phyloP scores from a whole-genome alignment of 2,329 filamentous ascomycete genomes.

The Paraphoma chrysanthemicola region DNA sequence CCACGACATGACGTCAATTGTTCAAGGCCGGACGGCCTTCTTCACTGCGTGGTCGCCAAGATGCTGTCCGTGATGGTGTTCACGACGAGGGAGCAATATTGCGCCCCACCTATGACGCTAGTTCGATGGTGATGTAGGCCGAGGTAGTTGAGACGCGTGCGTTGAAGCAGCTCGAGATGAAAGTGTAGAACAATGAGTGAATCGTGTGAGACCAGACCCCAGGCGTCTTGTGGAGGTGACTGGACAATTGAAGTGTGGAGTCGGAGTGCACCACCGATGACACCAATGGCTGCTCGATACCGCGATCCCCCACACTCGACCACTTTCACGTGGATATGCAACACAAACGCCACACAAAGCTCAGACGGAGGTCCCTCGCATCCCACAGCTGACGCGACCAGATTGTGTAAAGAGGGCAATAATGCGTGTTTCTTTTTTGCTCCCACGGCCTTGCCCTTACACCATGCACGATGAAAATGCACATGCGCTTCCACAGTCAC shows the following conservation, averaged over 20 bases:
- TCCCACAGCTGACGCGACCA: conserved; percentile 24
- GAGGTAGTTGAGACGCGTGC: conserved; percentile 27
- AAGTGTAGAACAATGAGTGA: conserved; percentile 4
- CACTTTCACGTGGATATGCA: conserved; percentile 37
- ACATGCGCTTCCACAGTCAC: conserved; percentile 9
- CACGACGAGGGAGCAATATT: conserved; percentile 19
- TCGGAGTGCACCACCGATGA: conserved; percentile 17
- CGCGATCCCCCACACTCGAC: conserved; percentile 38
- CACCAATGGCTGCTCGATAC: conserved; percentile 19
- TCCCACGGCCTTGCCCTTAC: neutral
- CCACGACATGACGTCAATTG: conserved; percentile 79
- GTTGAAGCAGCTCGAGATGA: conserved; percentile 11
- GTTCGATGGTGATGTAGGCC: conserved; percentile 30
- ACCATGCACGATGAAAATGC: neutral
- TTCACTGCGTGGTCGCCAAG: conserved; percentile 40
- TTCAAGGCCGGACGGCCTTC: conserved; percentile 45
- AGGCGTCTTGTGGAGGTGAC: conserved; percentile 6
- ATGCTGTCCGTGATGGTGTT: conserved; percentile 22
- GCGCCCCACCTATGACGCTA: conserved; percentile 46
- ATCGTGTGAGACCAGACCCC: conserved; percentile 3
- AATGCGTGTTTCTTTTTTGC: conserved; percentile 5
- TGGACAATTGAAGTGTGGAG: conserved; percentile 14
- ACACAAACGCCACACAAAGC: conserved; percentile 19
- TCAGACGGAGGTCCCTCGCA: neutral
- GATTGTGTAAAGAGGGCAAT: conserved; percentile 14